Evolutionary conservation across 495 filamentous ascomycete genomes (phyloP), one percentile per base, ranked within the genome.

Genomic region (Chaetomium fimeti): DNA sequence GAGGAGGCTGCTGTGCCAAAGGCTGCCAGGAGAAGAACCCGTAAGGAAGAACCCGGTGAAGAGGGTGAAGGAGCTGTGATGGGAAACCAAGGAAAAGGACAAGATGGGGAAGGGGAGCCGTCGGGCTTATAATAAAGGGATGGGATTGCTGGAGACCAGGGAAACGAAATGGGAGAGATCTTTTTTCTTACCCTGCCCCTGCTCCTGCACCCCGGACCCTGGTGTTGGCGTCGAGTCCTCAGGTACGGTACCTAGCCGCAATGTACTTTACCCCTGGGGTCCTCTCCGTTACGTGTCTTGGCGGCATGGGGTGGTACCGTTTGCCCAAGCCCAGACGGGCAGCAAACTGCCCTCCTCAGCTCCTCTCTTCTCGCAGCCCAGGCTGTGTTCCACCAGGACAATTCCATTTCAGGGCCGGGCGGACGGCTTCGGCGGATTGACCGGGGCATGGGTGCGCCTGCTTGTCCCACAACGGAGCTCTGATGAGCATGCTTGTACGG

Each of bases 41-140:
- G 48, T 27, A 42, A 65, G 52, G 56, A 45, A 63, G 51, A 64
- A 60, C 48, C 53, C 51, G 32, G 54, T 62, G 57, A 63, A 60
- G 62, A 60, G 47, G 54, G 42, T 66, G 68, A 29, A 60, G 64
- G 66, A 65, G 57, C 28, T 68, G 67, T 63, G 70, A 72, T 69
- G 68, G 70, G 63, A 63, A 71, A 73, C 64, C 63, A 69, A 71
- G 66, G 63, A 67, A 68, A 67, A 61, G 49, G 62, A 47, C 63
- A 52, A 49, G 59, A 69, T 59, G 71, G 67, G 65, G 67, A 68
- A 66, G 64, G 72, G 72, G 66, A 68, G 63, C 62, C 53, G 48
- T 57, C 54, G 53, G 66, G 68, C 69, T 70, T 71, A 71, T 71
- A 72, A 74, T 65, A 57, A 73, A 67, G 66, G 71, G 71, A 70